Base-by-base conservation (phyloP, 2,329 filamentous ascomycete species). In the Nemania sp. region DNA sequence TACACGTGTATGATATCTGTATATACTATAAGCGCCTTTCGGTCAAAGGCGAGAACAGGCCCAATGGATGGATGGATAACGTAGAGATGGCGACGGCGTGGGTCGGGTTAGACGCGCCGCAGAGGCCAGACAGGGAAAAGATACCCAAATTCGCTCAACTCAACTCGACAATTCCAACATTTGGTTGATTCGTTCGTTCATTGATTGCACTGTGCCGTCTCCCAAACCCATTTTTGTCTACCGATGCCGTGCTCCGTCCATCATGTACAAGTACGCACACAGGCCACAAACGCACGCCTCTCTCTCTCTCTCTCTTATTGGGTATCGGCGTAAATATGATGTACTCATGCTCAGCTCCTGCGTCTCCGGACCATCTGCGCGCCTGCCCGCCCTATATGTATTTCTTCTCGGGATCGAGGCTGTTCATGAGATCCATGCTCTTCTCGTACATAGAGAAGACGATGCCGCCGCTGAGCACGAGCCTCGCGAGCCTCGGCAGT, bases 371-470 rank as follows among this genome's bases (percentile, higher is more conserved):
- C 20, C n/a, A n/a, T n/a, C n/a, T n/a, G n/a, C n/a, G n/a, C n/a
- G n/a, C n/a, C n/a, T n/a, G n/a, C n/a, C n/a, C n/a, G 7, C 21
- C 58, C 71, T 80, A 96, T 65, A 98, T 85, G 73, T 96, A 97
- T 74, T 83, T 89, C 72, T 87, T 87, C 70, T 96, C 85, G 0
- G 95, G 95, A 74, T 99, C 95, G 54, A 93, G 60, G 71, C 75
- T 81, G 70, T 91, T 86, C 80, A 99, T 87, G 59, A 92, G 70
- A 54, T 97, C 94, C 81, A 98, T 98, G 60, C 89, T 90, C 84
- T 97, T 97, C 80, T 98, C 94, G 75, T 97, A 95, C 88, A 98
- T 96, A 20, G 95, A 96, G 73, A 99, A 99, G 42, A 99, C 95
- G 72, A 99, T 97, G 17, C 95, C 95, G 57, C 95, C 95, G 72